Percentiles rank a stretch among this genome's conserved stretches.
Evolutionary conservation across 2,329 filamentous ascomycete genomes (phyloP).

Genomic region (Chaetothyriales sp.): DNA sequence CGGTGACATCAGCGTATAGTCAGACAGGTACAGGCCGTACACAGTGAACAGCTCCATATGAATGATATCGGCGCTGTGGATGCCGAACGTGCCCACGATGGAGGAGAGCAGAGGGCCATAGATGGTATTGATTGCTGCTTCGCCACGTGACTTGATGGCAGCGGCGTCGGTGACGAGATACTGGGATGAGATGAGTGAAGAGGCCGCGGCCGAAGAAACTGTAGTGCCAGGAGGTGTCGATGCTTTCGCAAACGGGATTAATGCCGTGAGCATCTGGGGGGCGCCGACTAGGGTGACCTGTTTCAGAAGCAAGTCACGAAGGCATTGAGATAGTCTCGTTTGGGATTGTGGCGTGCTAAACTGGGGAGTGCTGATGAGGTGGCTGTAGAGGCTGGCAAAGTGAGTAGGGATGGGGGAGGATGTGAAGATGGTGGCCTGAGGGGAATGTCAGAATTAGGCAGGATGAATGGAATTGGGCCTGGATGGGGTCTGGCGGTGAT

Average conservation of each 20-base stretch:
- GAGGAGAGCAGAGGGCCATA: conserved; percentile 21
- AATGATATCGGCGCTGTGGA: conserved; percentile 38
- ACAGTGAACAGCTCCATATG: conserved; percentile 61
- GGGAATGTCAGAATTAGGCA: conserved; percentile 4
- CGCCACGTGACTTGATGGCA: conserved; percentile 19
- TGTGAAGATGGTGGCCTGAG: conserved; percentile 17
- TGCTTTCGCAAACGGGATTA: conserved; percentile 20
- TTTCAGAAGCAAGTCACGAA: conserved; percentile 23
- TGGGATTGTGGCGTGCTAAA: conserved; percentile 6
- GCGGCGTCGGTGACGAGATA: conserved; percentile 17
- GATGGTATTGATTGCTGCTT: conserved; percentile 20
- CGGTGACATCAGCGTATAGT: conserved; percentile 28
- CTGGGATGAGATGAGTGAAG: neutral
- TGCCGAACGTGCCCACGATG: conserved; percentile 23
- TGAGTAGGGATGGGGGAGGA: conserved; percentile 18
- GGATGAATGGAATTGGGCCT: neutral
- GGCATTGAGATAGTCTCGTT: conserved; percentile 8
- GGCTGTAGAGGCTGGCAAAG: conserved; percentile 20
- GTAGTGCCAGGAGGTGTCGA: conserved; percentile 1
- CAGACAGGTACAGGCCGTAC: conserved; percentile 45
- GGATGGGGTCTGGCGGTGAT: neutral
- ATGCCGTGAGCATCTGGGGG: conserved; percentile 20
- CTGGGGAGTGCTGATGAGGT: conserved; percentile 14
- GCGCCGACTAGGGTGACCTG: conserved; percentile 23
- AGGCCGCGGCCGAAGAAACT: neutral